Evolutionary conservation across 371 early-diverging fungal species (phyloP), one percentile per base, ranked within the genome.

Genomic region (Actinomortierella wolfii): DNA sequence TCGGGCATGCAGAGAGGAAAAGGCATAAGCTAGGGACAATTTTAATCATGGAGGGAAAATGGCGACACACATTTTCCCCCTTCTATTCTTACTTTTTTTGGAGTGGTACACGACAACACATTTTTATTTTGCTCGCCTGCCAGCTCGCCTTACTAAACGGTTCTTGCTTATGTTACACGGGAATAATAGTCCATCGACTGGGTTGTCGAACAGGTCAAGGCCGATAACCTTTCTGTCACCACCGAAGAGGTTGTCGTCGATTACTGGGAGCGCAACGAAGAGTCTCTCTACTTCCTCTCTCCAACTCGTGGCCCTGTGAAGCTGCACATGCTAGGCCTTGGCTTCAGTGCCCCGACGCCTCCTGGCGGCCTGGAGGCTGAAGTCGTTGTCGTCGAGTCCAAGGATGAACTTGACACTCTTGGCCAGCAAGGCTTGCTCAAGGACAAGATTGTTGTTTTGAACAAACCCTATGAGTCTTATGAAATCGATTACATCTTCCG

Each of bases 241-340:
- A 83, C 85, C 3, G 83, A 85, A 61, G 73, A 79, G 0, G 86
- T 84, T 24, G 60, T 63, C 26, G 77, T 82, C 28, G 74, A 81
- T 61, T 53, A 66, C 34, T 86, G 85, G 85, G 41, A 50, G 40
- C 76, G 85, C 21, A 73, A 76, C 53, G 56, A 68, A 45, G 86
- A 85, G 59, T 81, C 79, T 3, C 77, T 83, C 44, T 66, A 56
- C 20, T 67, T 84, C n/a, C 56, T 76, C 21, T 71, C 71, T 15
- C 79, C 78, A 1, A 83, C 85, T 14, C 81, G 83, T 20, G 81
- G 83, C 26, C 54, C 53, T 2, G 75, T 81, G 43, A 60, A 74
- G 52, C 39, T 86, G 45, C 61, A 77, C 42, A 50, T 86, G 67
- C 64, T 81, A 11, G 86, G 83, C 0, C 75, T 86, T n/a, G 85